phyloP scores from a whole-genome alignment of 2,329 filamentous ascomycete genomes.

The Diaporthe ampelina region DNA sequence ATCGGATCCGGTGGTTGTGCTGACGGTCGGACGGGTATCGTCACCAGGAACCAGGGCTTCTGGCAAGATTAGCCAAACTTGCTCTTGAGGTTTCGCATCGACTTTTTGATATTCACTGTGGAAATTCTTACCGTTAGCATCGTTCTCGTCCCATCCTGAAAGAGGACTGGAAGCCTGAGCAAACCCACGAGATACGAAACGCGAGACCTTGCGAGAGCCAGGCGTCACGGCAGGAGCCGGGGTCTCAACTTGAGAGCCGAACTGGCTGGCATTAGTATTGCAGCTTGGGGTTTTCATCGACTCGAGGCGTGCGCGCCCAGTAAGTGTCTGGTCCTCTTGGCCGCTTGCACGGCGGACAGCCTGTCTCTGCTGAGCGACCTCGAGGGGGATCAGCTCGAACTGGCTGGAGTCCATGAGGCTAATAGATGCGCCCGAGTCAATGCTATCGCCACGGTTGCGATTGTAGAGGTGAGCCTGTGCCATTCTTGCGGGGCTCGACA shows the following conservation, averaged over 20 bases:
- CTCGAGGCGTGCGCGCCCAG: slow-evolving; percentile 40
- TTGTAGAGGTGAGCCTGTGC: slow-evolving; percentile 16
- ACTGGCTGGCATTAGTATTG: slow-evolving; percentile 36
- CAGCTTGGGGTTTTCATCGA: slow-evolving; percentile 23
- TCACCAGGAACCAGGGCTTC: slow-evolving; percentile 12
- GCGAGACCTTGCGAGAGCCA: slow-evolving; percentile 6
- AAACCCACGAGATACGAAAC: slow-evolving; percentile 38
- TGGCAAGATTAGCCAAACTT: slow-evolving; percentile 21
- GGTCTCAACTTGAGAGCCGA: slow-evolving; percentile 2
- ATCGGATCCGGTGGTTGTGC: slow-evolving; percentile 35
- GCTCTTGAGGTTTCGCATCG: neutral
- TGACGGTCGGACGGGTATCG: slow-evolving; percentile 35
- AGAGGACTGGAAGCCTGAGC: slow-evolving; percentile 34
- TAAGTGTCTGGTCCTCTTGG: slow-evolving; percentile 45
- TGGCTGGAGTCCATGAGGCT: slow-evolving; percentile 46
- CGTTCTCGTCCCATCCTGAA: slow-evolving; percentile 12
- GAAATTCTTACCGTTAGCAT: slow-evolving; percentile 32
- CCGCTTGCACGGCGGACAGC: slow-evolving; percentile 44
- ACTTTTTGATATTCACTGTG: neutral
- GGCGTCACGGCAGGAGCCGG: slow-evolving; percentile 31
- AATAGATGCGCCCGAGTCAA: slow-evolving; percentile 31
- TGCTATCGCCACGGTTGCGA: slow-evolving; percentile 24
- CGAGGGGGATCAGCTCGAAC: slow-evolving; percentile 50
- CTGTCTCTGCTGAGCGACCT: slow-evolving; percentile 50
- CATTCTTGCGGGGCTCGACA: slow-evolving; percentile 1